Conservation (phyloP, 2,329 filamentous ascomycete species). For the Alternaria ventricosa region DNA sequence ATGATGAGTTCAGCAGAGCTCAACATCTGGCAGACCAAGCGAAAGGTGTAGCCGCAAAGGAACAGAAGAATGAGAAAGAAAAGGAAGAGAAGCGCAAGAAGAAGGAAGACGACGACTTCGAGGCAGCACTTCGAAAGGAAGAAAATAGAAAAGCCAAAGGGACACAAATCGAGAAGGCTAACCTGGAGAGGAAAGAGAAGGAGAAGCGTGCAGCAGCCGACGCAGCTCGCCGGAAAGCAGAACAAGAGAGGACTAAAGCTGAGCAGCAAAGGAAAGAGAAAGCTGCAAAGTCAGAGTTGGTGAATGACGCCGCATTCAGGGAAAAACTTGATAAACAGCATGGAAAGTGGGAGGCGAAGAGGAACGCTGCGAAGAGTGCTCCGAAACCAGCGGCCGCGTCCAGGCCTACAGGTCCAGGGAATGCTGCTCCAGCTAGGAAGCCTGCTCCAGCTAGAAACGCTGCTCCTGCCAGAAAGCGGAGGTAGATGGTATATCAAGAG, state of each 20-base stretch:
- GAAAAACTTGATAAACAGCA: rapidly evolving
- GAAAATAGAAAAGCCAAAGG: too few species aligned
- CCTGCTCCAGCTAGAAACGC: background rate
- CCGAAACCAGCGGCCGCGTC: background rate
- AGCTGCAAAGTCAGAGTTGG: background rate
- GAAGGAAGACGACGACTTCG: background rate
- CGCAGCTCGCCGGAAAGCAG: background rate
- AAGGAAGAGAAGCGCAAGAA: background rate
- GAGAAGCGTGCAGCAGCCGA: too few species aligned
- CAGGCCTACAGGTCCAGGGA: background rate
- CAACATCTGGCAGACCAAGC: background rate
- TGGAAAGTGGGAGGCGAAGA: background rate
- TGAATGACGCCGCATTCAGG: background rate
- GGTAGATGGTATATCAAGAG: background rate
- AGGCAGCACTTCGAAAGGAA: background rate
- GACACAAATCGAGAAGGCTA: too few species aligned
- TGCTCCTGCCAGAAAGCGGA: background rate
- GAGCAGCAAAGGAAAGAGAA: background rate
- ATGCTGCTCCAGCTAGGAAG: background rate
- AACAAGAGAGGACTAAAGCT: background rate
- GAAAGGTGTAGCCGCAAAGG: background rate
- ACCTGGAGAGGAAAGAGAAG: too few species aligned
- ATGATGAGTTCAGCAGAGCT: background rate
- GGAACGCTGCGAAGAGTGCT: background rate
- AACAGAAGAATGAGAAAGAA: background rate